A percentile compares a stretch with the other conserved stretches of the same genome.
Conservation (phyloP, 108 stramenopile species). For the Chaetoceros tenuissimus region DNA sequence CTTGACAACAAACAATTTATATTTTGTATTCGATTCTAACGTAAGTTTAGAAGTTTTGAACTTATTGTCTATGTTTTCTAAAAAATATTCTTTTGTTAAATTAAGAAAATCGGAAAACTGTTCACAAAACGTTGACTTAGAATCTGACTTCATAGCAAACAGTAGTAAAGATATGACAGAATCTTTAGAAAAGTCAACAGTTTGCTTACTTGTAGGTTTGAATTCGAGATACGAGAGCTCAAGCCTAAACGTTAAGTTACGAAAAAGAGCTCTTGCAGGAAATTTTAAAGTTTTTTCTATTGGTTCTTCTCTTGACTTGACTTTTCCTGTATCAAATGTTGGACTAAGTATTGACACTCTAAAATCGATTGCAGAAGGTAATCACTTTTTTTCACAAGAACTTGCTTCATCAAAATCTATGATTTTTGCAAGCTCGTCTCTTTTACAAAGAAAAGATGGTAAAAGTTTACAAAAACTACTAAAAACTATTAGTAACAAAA, state of each 20-base stretch:
- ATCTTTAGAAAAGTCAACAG: neutral
- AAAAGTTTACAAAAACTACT: neutral
- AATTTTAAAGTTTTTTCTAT: neutral
- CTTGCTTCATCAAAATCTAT: neutral
- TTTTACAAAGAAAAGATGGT: neutral
- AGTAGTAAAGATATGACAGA: neutral
- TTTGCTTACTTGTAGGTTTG: neutral
- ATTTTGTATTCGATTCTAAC: slow-evolving; percentile 13
- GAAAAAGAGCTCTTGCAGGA: neutral
- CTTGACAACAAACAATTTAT: slow-evolving; percentile 10
- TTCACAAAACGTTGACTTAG: neutral
- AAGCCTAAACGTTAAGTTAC: neutral
- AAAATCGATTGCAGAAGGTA: neutral
- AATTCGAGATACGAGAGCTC: neutral
- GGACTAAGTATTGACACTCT: neutral
- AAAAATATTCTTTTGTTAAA: slow-evolving; percentile 5
- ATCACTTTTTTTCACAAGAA: neutral
- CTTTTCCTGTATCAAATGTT: neutral
- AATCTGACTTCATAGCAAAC: neutral
- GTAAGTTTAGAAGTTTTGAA: slow-evolving; percentile 9
- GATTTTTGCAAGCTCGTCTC: neutral
- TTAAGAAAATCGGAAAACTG: neutral
- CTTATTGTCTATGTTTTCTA: slow-evolving; percentile 5
- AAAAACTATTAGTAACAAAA: neutral
- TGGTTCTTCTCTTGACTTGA: neutral